A percentile compares a stretch with the other conserved stretches of the same genome.
Conservation (phyloP, 306 rosid genomes). For the Inga oerstediana region DNA sequence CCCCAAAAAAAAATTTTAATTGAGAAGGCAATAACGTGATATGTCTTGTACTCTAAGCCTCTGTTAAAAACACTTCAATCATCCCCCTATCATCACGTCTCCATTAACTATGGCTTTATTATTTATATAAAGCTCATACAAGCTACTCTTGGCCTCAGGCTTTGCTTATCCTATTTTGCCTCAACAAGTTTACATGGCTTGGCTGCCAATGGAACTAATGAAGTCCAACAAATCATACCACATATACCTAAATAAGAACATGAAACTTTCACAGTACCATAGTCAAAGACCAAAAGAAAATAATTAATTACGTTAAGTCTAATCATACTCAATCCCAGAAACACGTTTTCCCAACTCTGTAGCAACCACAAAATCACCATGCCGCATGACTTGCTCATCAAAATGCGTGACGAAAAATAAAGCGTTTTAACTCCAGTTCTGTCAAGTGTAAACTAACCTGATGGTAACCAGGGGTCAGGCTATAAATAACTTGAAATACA, state of each 20-base stretch:
- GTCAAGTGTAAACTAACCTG: slow-evolving; percentile 64
- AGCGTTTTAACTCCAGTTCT: slow-evolving; percentile 1
- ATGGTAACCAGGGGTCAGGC: slow-evolving; percentile 79
- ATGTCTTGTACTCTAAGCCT: slow-evolving; percentile 6
- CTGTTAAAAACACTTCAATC: slow-evolving; percentile 8
- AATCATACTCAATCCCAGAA: background rate
- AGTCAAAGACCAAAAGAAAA: background rate
- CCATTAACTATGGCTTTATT: background rate
- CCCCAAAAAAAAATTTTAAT: background rate
- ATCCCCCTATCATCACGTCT: background rate
- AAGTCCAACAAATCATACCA: slow-evolving; percentile 7
- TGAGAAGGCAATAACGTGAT: background rate
- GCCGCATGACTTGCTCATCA: background rate
- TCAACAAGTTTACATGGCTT: background rate
- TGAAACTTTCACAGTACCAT: background rate
- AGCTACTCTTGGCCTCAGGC: background rate
- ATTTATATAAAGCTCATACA: no score
- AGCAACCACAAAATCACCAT: background rate
- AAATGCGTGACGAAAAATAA: background rate
- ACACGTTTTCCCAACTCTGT: background rate
- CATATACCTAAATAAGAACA: background rate
- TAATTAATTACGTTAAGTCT: background rate
- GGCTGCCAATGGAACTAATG: slow-evolving; percentile 14
- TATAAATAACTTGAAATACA: slow-evolving; percentile 85
- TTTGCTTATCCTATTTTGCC: background rate